Evolutionary conservation across 495 filamentous ascomycete species (phyloP).

Genomic region (Amphirosellinia nigrospora): DNA sequence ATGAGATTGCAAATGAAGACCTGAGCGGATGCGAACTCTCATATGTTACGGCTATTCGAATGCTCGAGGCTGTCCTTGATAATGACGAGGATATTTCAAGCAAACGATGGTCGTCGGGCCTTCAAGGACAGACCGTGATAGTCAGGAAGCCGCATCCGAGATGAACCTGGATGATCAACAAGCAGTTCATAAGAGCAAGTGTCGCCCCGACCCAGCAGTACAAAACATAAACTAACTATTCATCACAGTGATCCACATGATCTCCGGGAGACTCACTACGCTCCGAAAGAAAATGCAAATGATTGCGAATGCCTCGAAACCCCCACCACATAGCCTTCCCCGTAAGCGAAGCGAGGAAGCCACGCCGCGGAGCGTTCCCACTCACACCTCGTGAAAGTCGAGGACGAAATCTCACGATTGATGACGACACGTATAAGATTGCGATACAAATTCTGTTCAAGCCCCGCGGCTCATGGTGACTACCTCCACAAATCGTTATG

Average conservation of each 20-base stretch:
- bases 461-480: conserved; percentile 41
- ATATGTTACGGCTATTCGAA: conserved; percentile 87
- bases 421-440: conserved; percentile 45
- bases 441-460: conserved; percentile 36
- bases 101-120: conserved; percentile 44
- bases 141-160: conserved; percentile 55
- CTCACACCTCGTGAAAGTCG: conserved; percentile 40
- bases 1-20: conserved; percentile 91
- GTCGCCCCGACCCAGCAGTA: background rate
- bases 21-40: conserved; percentile 88
- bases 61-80: conserved; percentile 94
- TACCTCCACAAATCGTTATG: conserved; percentile 27
- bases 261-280: conserved; percentile 44
- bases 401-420: conserved; percentile 35
- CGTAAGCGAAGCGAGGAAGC: conserved; percentile 54
- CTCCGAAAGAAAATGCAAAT: conserved; percentile 53
- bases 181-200: conserved; percentile 69
- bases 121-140: conserved; percentile 50
- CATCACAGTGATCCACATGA: conserved; percentile 53
- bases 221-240: conserved; percentile 26
- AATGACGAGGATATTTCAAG: conserved; percentile 71
- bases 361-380: conserved; percentile 49
- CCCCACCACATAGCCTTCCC: conserved; percentile 38
- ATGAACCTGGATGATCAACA: conserved; percentile 77
- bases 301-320: conserved; percentile 50